Percentiles rank a stretch among this genome's conserved stretches.
These are phyloP conservation scores for Alternaria novae-zelandiae DNA, from an alignment of 2,329 filamentous ascomycete species.

Conservation along the genomic window DNA sequence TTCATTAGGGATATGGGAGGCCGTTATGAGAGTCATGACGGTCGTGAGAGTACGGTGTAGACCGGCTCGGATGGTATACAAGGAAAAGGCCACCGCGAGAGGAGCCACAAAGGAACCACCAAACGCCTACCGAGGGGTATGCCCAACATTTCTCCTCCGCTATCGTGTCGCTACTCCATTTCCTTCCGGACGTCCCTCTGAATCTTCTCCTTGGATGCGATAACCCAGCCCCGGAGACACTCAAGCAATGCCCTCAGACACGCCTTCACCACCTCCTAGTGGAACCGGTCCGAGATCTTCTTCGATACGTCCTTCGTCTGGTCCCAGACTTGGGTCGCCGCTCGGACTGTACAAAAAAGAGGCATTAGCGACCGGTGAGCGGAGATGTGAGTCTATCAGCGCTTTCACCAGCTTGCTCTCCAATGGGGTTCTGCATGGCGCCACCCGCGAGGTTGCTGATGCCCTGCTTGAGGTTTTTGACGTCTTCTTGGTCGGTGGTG, in stretches of 20 bases:
- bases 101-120: neutral
- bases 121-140: neutral
- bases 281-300: constrained; percentile 10
- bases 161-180: constrained; percentile 11
- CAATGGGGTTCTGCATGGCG: constrained; percentile 44
- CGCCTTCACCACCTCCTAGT: constrained; percentile 18
- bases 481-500: constrained; percentile 46
- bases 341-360: constrained; percentile 27
- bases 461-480: constrained; percentile 47
- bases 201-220: constrained; percentile 13
- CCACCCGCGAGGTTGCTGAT: constrained; percentile 46
- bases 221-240: constrained; percentile 26
- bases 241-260: constrained; percentile 25
- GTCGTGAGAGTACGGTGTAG: neutral
- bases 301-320: constrained; percentile 27
- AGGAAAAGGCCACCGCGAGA: neutral
- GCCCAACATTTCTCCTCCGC: neutral
- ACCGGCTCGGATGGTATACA: neutral
- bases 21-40: neutral
- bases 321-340: constrained; percentile 31
- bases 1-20: neutral
- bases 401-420: constrained; percentile 46
- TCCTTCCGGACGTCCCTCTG: constrained; percentile 12
- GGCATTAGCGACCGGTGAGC: constrained; percentile 47
- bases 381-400: constrained; percentile 44